Evolutionary conservation across 805 yeast genomes (phyloP).

Genomic region (Saccharomyces eubayanus): DNA sequence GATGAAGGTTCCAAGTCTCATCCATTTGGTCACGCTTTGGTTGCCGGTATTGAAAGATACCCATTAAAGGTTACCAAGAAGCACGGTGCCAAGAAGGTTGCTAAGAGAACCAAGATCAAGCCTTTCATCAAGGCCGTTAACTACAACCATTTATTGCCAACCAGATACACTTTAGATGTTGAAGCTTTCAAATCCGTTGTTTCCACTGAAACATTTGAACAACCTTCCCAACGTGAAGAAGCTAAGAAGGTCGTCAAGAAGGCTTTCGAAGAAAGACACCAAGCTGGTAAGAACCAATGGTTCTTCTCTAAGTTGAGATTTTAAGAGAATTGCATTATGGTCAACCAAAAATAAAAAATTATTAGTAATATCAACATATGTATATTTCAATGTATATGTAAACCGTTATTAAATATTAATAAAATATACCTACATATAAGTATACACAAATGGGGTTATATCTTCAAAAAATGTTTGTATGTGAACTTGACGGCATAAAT

Average conservation of each 20-base stretch:
- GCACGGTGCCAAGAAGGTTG: constrained; percentile 92
- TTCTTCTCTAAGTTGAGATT: constrained; percentile 96
- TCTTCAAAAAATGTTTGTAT: not conserved
- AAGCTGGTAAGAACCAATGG: constrained; percentile 99
- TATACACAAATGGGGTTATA: not conserved
- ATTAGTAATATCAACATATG: not conserved
- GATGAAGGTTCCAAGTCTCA: constrained; percentile 98
- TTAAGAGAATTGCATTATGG: constrained; percentile 36
- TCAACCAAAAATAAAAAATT: constrained; percentile 3
- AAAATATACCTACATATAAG: constrained; percentile 4
- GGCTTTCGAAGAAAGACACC: constrained; percentile 99
- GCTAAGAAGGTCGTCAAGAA: constrained; percentile 98
- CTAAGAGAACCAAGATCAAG: constrained; percentile 96
- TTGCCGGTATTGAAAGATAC: constrained; percentile 98
- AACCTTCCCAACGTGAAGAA: constrained; percentile 97
- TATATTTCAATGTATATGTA: constrained; percentile 5
- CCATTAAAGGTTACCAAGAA: constrained; percentile 94
- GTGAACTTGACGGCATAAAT: not conserved
- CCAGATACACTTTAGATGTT: constrained; percentile 97
- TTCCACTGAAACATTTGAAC: constrained; percentile 87
- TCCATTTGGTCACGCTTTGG: constrained; percentile 98
- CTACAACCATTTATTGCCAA: constrained; percentile 99
- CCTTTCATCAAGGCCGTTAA: constrained; percentile 97
- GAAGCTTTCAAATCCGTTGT: constrained; percentile 89
- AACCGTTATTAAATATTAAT: constrained; percentile 3